Conservation (phyloP, 352 stramenopile species). For the Globisporangium alternatum region DNA sequence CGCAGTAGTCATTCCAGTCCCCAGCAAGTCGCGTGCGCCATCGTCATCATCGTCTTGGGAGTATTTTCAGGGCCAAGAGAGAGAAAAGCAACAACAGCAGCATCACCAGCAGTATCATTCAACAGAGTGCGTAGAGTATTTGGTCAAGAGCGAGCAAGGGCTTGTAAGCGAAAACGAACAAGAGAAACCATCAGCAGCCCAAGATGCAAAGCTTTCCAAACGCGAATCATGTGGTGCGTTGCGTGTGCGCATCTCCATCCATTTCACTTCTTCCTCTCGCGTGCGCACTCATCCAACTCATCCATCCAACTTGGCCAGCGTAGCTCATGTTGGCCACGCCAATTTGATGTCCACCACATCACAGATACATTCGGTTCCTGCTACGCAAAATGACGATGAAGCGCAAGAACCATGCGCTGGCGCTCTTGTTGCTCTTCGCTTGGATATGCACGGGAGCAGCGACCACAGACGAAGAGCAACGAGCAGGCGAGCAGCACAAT, state of each 20-base stretch:
- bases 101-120: constrained; percentile 4
- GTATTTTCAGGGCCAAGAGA: background rate
- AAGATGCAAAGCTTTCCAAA: background rate
- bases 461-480: background rate
- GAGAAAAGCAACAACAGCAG: background rate
- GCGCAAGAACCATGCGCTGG: background rate
- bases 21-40: background rate
- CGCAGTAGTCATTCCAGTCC: constrained; percentile 6
- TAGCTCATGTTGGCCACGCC: background rate
- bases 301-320: background rate
- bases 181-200: background rate
- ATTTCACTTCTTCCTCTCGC: background rate
- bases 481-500: background rate
- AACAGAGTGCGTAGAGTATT: constrained; percentile 11
- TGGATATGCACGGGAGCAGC: background rate
- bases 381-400: background rate
- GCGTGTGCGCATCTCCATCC: background rate
- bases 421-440: background rate
- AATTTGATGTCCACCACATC: background rate
- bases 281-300: background rate
- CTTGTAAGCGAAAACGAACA: constrained; percentile 5
- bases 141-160: constrained; percentile 3
- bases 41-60: background rate
- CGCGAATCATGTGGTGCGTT: background rate
- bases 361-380: background rate